Conservation (phyloP, 176 grass and related monocot genomes). For the Aechmea fasciata region DNA sequence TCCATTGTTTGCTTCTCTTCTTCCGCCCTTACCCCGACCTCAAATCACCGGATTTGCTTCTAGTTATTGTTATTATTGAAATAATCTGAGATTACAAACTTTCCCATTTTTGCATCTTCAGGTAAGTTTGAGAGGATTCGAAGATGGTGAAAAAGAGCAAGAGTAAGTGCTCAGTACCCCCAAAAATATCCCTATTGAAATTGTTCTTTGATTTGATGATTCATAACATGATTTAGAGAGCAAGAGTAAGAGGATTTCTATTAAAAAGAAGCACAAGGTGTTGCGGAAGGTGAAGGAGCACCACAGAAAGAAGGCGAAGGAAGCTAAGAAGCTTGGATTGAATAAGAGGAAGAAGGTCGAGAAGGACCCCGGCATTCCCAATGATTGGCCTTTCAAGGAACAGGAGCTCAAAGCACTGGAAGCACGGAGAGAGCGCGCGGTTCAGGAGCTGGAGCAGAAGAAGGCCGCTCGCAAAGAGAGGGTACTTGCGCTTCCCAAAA, state of each 20-base stretch:
- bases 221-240: constrained; percentile 30
- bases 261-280: constrained; percentile 84
- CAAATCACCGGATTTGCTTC: too few relatives aligned
- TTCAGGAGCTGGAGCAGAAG: constrained; percentile 87
- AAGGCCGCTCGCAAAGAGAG: constrained; percentile 82
- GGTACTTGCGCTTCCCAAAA: constrained; percentile 27
- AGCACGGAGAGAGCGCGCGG: constrained; percentile 35
- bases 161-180: constrained; percentile 27
- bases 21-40: too few relatives aligned
- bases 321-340: constrained; percentile 38
- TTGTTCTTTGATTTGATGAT: background rate
- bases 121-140: background rate
- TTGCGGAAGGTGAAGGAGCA: constrained; percentile 84
- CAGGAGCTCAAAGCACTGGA: constrained; percentile 85
- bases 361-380: constrained; percentile 94
- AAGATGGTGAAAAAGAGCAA: constrained; percentile 45
- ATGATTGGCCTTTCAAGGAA: constrained; percentile 97
- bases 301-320: constrained; percentile 94
- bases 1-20: too few relatives aligned
- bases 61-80: too few relatives aligned
- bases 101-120: too few relatives aligned
- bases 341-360: constrained; percentile 52
- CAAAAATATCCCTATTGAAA: too few relatives aligned
- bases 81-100: too few relatives aligned
- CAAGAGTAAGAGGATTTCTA: constrained; percentile 86